Evolutionary conservation across 352 stramenopile genomes (phyloP).

Genomic region (Phytopythium aichiense): DNA sequence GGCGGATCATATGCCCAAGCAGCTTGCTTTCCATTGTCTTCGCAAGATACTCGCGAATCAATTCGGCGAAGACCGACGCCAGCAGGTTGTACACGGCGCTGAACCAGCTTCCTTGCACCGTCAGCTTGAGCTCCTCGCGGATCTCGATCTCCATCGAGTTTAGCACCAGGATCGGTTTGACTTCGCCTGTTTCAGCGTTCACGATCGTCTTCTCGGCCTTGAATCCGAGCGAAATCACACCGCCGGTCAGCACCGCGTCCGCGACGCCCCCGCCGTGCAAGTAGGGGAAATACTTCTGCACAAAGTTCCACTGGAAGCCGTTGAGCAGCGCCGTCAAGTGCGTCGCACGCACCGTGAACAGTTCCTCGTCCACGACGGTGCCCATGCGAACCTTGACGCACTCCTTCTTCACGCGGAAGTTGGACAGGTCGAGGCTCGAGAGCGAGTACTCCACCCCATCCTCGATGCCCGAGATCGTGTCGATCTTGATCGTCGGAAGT

Average conservation of each 20-base stretch:
- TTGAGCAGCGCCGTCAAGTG: slow-evolving; percentile 78
- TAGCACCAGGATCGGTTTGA: slow-evolving; percentile 66
- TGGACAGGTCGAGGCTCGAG: slow-evolving; percentile 74
- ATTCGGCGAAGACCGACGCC: slow-evolving; percentile 61
- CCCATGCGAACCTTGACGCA: slow-evolving; percentile 83
- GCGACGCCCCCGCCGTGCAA: slow-evolving; percentile 72
- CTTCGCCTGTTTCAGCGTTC: slow-evolving; percentile 55
- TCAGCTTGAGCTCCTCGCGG: slow-evolving; percentile 77
- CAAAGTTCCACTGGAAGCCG: slow-evolving; percentile 83
- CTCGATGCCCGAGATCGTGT: slow-evolving; percentile 75
- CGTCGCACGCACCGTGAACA: slow-evolving; percentile 74
- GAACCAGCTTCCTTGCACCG: slow-evolving; percentile 83
- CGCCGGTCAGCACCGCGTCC: slow-evolving; percentile 64
- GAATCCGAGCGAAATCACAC: slow-evolving; percentile 75
- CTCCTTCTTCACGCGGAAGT: slow-evolving; percentile 83
- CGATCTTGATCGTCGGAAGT: slow-evolving; percentile 75
- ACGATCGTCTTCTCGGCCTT: slow-evolving; percentile 72
- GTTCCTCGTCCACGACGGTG: slow-evolving; percentile 69
- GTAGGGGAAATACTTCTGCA: slow-evolving; percentile 85
- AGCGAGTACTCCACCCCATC: slow-evolving; percentile 77
- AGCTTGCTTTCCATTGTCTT: slow-evolving; percentile 85
- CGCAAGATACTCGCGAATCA: slow-evolving; percentile 81
- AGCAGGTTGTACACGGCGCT: slow-evolving; percentile 83
- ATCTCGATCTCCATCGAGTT: slow-evolving; percentile 86
- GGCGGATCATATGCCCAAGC: slow-evolving; percentile 77